Evolutionary conservation across 106 monocot species (phyloP).

Genomic region (Dioscorea alata): DNA sequence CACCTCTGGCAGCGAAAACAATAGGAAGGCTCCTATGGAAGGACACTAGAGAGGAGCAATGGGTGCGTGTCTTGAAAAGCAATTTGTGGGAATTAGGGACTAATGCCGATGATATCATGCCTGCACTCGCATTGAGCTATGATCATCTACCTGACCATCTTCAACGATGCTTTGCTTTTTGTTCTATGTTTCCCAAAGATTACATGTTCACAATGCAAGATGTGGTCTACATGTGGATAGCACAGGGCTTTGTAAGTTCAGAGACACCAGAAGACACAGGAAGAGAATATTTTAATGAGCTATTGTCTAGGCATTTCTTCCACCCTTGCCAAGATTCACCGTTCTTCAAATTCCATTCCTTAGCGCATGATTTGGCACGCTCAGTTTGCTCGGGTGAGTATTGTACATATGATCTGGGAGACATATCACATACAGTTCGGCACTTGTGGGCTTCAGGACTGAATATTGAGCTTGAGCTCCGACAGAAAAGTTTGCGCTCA

Average conservation of each 20-base stretch:
- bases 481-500: slow-evolving; percentile 8
- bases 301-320: slow-evolving; percentile 16
- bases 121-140: slow-evolving; percentile 23
- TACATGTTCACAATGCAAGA: not conserved
- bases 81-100: slow-evolving; percentile 2
- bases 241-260: slow-evolving; percentile 17
- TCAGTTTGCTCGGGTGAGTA: slow-evolving; percentile 15
- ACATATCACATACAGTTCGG: no score
- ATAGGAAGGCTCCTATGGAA: slow-evolving; percentile 8
- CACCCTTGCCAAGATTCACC: no score
- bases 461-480: not conserved
- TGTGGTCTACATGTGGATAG: slow-evolving; percentile 27
- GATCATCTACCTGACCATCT: slow-evolving; percentile 11
- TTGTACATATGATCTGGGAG: not conserved
- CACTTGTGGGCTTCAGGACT: not conserved
- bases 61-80: slow-evolving; percentile 18
- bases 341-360: slow-evolving; percentile 8
- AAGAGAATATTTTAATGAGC: slow-evolving; percentile 14
- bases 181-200: slow-evolving; percentile 22
- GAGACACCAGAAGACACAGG: slow-evolving; percentile 18
- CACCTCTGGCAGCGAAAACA: slow-evolving; percentile 32
- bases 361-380: slow-evolving; percentile 29
- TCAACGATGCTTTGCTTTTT: slow-evolving; percentile 26
- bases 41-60: not conserved
- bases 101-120: slow-evolving; percentile 9